Base-by-base conservation (phyloP, 2,329 filamentous ascomycete species). In the Samsoniella hepiali region DNA sequence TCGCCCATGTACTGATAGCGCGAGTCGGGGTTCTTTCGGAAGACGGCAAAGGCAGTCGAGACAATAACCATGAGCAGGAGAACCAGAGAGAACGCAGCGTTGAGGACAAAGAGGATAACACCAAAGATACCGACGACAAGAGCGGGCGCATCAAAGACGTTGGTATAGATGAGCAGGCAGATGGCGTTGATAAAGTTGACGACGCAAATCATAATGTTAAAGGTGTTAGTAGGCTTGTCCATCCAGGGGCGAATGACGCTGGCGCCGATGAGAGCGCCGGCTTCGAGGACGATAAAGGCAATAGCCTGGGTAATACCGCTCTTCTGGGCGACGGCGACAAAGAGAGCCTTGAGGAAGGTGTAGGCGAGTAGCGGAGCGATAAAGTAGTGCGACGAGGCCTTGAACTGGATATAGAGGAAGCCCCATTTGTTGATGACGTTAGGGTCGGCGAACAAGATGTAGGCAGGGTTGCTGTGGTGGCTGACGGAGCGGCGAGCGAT, bases 151-250 rank as follows among this genome's bases (percentile, higher is more conserved):
- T 89, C 88, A 77, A 97, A 97, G 55, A 97, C 86, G 65, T 90
- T 84, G 31, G 91, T 91, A 79, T 97, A 97, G 70, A 97, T 86
- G 63, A 98, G 82, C 40, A 97, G 80, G 81, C 96, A 96, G 74
- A 97, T 88, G 63, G 89, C 85, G 77, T 95, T 96, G 71, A 97
- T 75, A 76, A 97, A 96, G 81, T 97, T 97, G 77, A 97, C 83
- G 53, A 87, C 89, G 66, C 88, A 90, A 71, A 97, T 97, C 65
- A 92, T 86, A 72, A 98, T 97, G 79, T 97, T 97, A 84, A 97
- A 96, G 55, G 89, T 88, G 77, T 97, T 98, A 66, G 92, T 97
- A 80, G 93, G 94, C 86, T 97, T 97, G 82, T 97, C 94, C 94
- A 98, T 98, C 90, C 92, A 98, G 22, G 94, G 94, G 65, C 91